Evolutionary conservation across 352 stramenopile species (phyloP).

Genomic region (Pythium periplocum): DNA sequence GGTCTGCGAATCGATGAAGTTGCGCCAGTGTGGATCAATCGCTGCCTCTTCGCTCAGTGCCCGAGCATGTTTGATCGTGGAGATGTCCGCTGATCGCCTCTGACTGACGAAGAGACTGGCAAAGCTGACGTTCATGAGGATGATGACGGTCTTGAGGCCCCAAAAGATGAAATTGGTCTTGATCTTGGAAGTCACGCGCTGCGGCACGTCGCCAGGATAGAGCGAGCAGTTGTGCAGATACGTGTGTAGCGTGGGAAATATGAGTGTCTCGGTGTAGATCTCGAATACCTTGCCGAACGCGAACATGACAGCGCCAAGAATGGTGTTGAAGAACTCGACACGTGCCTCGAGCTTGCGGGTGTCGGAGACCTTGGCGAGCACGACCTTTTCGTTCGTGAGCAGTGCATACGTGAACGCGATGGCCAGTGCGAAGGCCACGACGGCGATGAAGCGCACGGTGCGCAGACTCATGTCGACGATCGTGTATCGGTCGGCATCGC

Average conservation of each 20-base stretch:
- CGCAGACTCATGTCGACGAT: constrained; percentile 57
- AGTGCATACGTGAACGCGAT: constrained; percentile 36
- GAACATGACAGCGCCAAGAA: constrained; percentile 46
- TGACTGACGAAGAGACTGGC: constrained; percentile 54
- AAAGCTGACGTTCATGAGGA: constrained; percentile 61
- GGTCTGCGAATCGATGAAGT: too few species aligned
- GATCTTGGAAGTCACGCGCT: constrained; percentile 33
- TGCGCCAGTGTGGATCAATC: too few species aligned
- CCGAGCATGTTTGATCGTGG: too few species aligned
- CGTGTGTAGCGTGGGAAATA: constrained; percentile 48
- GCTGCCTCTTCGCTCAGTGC: too few species aligned
- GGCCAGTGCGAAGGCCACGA: constrained; percentile 26
- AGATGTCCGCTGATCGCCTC: neutral
- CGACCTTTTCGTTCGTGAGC: constrained; percentile 33
- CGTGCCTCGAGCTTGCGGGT: constrained; percentile 6
- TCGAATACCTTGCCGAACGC: constrained; percentile 45
- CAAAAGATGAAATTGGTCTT: constrained; percentile 50
- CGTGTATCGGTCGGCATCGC: constrained; percentile 32
- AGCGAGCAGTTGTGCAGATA: constrained; percentile 58
- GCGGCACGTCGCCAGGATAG: constrained; percentile 47
- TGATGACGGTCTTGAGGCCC: constrained; percentile 51
- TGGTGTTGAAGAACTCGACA: constrained; percentile 40
- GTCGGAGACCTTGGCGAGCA: constrained; percentile 6
- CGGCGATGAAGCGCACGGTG: constrained; percentile 32
- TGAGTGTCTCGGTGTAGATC: constrained; percentile 52